phyloP scores from a whole-genome alignment of 768 basidiomycete species.

The Mycena chlorophos region DNA sequence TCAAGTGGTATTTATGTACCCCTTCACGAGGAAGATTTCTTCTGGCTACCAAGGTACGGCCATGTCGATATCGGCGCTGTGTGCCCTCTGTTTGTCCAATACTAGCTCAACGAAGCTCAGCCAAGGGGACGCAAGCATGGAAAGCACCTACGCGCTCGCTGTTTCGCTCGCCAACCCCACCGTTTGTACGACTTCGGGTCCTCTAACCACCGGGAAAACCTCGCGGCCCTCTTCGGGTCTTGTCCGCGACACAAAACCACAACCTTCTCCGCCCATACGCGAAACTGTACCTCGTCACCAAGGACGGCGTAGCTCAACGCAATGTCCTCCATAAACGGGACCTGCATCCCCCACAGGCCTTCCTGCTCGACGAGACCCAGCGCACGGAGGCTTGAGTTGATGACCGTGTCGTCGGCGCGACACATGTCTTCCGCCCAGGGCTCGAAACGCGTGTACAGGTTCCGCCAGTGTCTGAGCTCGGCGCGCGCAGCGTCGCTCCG shows the following conservation, averaged over 20 bases:
- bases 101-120: neutral
- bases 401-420: constrained; percentile 40
- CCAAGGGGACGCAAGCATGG: constrained; percentile 4
- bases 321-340: constrained; percentile 44
- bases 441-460: constrained; percentile 37
- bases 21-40: too few species aligned
- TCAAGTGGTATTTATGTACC: too few species aligned
- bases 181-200: constrained; percentile 33
- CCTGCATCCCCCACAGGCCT: constrained; percentile 41
- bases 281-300: constrained; percentile 38
- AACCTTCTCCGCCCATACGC: constrained; percentile 36
- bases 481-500: constrained; percentile 36
- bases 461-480: constrained; percentile 36
- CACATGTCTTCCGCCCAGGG: constrained; percentile 47
- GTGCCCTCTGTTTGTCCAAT: neutral
- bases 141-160: constrained; percentile 34
- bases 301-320: constrained; percentile 43
- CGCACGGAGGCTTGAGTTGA: constrained; percentile 38
- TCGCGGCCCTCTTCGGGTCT: constrained; percentile 29
- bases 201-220: constrained; percentile 32
- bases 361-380: constrained; percentile 43
- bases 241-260: constrained; percentile 27
- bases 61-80: constrained; percentile 4
- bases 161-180: constrained; percentile 46
- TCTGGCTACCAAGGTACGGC: constrained; percentile 15